Base-by-base conservation (phyloP, 495 filamentous ascomycete species). In the Penicillium crystallinum region DNA sequence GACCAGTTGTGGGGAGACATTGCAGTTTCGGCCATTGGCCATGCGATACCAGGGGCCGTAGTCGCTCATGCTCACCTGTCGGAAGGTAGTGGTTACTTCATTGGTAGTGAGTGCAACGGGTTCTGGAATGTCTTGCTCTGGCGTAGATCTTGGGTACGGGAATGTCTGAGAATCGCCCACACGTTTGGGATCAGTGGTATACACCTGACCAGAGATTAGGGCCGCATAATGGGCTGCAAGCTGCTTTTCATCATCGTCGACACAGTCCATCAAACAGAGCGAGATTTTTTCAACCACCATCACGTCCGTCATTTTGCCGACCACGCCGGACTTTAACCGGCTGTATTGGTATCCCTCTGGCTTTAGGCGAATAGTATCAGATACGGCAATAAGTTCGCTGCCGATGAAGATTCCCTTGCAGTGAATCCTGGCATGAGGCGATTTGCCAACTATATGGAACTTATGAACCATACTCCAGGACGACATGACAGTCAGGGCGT, bases 321-420 rank as follows among this genome's bases (percentile, higher is more conserved):
- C 6, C n/a, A 41, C 25, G 37, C 12, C 31, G 49, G 29, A 10
- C 2, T 35, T 44, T 10, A 39, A 19, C 15, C 39, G n/a, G 29
- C 19, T 21, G 17, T n/a, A 9, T 8, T 27, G 31, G n/a, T 59
- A 61, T n/a, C 40, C 52, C 14, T 48, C 59, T 42, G 62, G 77
- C 48, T 73, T 69, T 2, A 86, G 58, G 12, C 80, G 77, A 1
- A 83, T 70, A 1, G 70, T 65, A 53, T 86, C 83, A 3, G 75
- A 76, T 17, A 80, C 59, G 10, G 69, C 54, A 2, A 84, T 40
- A 6, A 82, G 60, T 52, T 86, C 83, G 4, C 75, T 53, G 0
- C 83, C 83, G 2, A 85, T 57, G 49, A 72, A 86, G 29, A 84
- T 72, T 1, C 79, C 82, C 40, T 71, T 65, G 52, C 74, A 77